Evolutionary conservation across 139 green algal species (phyloP).

Genomic region (Spirogloea muscicola): DNA sequence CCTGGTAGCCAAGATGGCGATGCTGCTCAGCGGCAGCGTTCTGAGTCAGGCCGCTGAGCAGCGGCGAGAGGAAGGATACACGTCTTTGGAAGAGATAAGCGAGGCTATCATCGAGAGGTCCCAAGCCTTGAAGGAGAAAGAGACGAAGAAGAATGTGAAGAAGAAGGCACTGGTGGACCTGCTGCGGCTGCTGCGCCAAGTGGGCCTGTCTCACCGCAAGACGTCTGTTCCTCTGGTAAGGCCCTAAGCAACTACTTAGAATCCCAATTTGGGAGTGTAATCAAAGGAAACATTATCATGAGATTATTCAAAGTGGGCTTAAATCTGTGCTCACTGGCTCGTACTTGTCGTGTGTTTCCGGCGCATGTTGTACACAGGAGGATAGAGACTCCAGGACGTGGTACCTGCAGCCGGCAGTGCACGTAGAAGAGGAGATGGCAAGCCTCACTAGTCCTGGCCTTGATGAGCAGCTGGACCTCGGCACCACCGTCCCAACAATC

Average conservation of each 20-base stretch:
- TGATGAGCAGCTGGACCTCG: neutral
- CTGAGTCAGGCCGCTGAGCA: neutral
- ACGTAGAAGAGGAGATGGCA: neutral
- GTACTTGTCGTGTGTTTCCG: too few relatives aligned
- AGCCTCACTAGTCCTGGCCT: neutral
- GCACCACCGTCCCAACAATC: too few relatives aligned
- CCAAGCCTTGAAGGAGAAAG: neutral
- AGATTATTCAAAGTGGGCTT: too few relatives aligned
- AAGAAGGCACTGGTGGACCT: conserved; percentile 87
- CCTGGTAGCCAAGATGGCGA: conserved; percentile 44
- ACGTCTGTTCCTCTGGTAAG: neutral
- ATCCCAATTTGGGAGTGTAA: too few relatives aligned
- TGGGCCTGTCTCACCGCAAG: conserved; percentile 62
- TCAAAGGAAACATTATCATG: too few relatives aligned
- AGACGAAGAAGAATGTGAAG: conserved; percentile 75
- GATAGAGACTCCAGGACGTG: too few relatives aligned
- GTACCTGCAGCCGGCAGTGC: neutral
- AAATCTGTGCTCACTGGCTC: too few relatives aligned
- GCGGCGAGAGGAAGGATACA: neutral
- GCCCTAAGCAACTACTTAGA: too few relatives aligned
- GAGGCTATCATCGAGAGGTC: neutral
- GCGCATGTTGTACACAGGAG: too few relatives aligned
- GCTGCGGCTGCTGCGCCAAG: conserved; percentile 59
- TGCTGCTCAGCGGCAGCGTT: conserved; percentile 11
- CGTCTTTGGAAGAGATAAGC: neutral